Conservation (phyloP, 768 basidiomycete species). For the Dacryopinax spathularia region DNA sequence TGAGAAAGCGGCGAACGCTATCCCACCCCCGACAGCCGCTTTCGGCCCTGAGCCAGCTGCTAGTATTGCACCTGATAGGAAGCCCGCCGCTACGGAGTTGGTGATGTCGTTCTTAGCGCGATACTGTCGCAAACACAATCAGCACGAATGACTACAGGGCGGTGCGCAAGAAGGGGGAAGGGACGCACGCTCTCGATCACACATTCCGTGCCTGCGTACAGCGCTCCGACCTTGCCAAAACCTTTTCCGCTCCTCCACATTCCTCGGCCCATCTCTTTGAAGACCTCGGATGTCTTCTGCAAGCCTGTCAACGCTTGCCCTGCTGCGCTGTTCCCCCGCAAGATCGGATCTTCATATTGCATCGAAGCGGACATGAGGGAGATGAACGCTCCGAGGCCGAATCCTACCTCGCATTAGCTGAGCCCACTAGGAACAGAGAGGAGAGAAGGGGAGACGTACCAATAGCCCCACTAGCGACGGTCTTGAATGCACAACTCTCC, state of each 20-base stretch:
- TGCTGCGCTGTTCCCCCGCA: conserved; percentile 41
- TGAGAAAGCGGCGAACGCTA: conserved; percentile 89
- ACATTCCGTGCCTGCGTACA: conserved; percentile 93
- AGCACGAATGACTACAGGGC: neutral
- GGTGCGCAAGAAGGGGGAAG: neutral
- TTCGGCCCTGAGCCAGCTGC: conserved; percentile 78
- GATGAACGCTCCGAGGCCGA: conserved; percentile 88
- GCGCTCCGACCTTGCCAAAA: conserved; percentile 84
- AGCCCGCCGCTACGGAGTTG: conserved; percentile 78
- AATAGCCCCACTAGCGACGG: conserved; percentile 61
- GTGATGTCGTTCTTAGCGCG: conserved; percentile 91
- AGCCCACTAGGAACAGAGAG: neutral
- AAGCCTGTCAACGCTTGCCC: conserved; percentile 37
- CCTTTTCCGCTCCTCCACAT: conserved; percentile 86
- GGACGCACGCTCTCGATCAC: conserved; percentile 78
- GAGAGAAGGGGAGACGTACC: conserved; percentile 39
- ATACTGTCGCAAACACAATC: conserved; percentile 41
- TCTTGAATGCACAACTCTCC: conserved; percentile 80
- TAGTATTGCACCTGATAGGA: conserved; percentile 75
- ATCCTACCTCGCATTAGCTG: conserved; percentile 36
- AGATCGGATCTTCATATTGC: conserved; percentile 83
- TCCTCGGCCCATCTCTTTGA: conserved; percentile 85
- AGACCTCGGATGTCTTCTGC: conserved; percentile 71
- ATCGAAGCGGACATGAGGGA: conserved; percentile 93
- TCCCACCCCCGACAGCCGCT: conserved; percentile 72